These are phyloP conservation scores for Rhodomyrtus psidioides DNA, from an alignment of 441 rosid genomes.

Conservation along the genomic window DNA sequence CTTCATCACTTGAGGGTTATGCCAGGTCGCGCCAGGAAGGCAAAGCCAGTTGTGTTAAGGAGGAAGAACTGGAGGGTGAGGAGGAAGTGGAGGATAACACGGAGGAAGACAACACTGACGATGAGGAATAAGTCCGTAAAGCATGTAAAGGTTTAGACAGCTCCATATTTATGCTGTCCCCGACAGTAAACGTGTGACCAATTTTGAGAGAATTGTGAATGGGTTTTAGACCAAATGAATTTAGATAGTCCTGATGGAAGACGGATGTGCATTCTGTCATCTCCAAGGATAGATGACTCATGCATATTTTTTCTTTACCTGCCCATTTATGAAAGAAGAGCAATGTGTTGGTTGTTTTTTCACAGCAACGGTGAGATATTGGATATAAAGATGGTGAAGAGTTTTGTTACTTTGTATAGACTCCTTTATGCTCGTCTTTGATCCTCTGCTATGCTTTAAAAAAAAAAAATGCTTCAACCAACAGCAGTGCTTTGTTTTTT, in stretches of 20 bases:
- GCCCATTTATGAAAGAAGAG: not conserved
- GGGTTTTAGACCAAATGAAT: not conserved
- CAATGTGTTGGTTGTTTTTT: not conserved
- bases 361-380: not conserved
- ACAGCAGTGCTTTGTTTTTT: not conserved
- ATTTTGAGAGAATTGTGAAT: not conserved
- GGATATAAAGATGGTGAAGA: not conserved
- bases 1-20: slow-evolving; percentile 73
- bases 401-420: not conserved
- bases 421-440: not conserved
- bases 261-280: not conserved
- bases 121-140: not conserved
- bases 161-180: not conserved
- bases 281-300: not conserved
- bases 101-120: not conserved
- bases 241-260: not conserved
- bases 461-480: not conserved
- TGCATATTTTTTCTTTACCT: not conserved
- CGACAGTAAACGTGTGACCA: not conserved
- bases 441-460: not conserved
- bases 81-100: slow-evolving; percentile 8
- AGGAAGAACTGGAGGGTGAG: slow-evolving; percentile 6
- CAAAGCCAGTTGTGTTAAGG: slow-evolving; percentile 1
- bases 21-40: slow-evolving; percentile 42
- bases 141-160: not conserved